A percentile compares a stretch with the other conserved stretches of the same genome.
These are phyloP conservation scores for Curvularia hawaiiensis DNA, from an alignment of 2,329 filamentous ascomycete genomes.

Conservation along the genomic window DNA sequence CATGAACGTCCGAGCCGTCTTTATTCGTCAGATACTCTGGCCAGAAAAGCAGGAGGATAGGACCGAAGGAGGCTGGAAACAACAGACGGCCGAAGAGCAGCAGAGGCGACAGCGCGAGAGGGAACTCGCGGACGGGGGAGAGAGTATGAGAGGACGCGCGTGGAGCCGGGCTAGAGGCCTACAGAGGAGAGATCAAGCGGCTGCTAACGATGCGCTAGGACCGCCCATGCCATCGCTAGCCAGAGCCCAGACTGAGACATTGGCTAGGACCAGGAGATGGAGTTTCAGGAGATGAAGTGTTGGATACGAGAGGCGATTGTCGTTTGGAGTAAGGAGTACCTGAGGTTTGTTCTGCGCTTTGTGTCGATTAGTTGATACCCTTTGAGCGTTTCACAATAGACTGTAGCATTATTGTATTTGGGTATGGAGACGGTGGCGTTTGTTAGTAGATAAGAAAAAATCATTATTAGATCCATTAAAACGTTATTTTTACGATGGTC, in stretches of 20 bases:
- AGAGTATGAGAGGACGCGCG: slow-evolving; percentile 23
- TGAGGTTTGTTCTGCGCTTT: neutral
- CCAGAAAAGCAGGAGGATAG: slow-evolving; percentile 72
- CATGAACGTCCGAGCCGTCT: slow-evolving; percentile 73
- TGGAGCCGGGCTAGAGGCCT: slow-evolving; percentile 32
- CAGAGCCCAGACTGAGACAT: slow-evolving; percentile 19
- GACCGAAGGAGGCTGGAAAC: slow-evolving; percentile 63
- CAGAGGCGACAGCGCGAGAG: slow-evolving; percentile 23
- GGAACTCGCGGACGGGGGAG: slow-evolving; percentile 24
- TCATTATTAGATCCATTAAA: neutral
- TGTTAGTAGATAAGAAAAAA: neutral
- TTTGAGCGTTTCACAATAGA: slow-evolving; percentile 6
- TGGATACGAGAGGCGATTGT: neutral
- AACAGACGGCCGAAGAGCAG: slow-evolving; percentile 39
- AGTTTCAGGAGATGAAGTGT: slow-evolving; percentile 14
- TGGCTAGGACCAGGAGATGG: slow-evolving; percentile 19
- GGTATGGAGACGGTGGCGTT: neutral
- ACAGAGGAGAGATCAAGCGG: slow-evolving; percentile 23
- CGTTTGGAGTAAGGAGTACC: neutral
- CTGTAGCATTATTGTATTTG: neutral
- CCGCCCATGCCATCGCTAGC: slow-evolving; percentile 6
- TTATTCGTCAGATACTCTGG: slow-evolving; percentile 73
- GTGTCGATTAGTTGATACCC: slow-evolving; percentile 4
- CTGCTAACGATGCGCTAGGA: neutral
- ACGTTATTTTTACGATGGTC: neutral